phyloP scores from a whole-genome alignment of 768 basidiomycete species.

The Trametes cinnabarina region DNA sequence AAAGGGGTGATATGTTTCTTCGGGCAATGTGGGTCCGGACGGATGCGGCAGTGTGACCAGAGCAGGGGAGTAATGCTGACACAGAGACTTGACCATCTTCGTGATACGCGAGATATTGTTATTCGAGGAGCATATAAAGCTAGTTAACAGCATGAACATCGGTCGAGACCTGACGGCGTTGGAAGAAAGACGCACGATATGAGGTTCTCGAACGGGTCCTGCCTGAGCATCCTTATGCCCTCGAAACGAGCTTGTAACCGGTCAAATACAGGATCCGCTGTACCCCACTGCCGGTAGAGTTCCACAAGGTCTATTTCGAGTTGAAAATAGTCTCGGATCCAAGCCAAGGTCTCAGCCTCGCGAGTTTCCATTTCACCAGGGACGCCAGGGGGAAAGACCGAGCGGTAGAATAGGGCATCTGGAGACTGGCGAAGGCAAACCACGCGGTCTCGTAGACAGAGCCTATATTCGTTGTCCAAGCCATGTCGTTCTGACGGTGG shows the following conservation, averaged over 20 bases:
- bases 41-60: slow-evolving; percentile 52
- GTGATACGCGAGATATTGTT: slow-evolving; percentile 96
- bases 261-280: slow-evolving; percentile 72
- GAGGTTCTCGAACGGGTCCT: slow-evolving; percentile 96
- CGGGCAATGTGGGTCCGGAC: slow-evolving; percentile 18
- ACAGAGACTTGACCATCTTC: slow-evolving; percentile 86
- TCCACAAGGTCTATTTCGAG: slow-evolving; percentile 67
- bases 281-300: slow-evolving; percentile 77
- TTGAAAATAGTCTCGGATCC: slow-evolving; percentile 89
- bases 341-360: slow-evolving; percentile 66
- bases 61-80: slow-evolving; percentile 69
- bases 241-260: slow-evolving; percentile 59
- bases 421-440: slow-evolving; percentile 75
- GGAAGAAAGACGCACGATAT: slow-evolving; percentile 64
- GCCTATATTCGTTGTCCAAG: slow-evolving; percentile 65
- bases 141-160: slow-evolving; percentile 28
- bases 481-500: slow-evolving; percentile 12
- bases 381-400: slow-evolving; percentile 54
- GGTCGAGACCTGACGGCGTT: not conserved
- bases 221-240: slow-evolving; percentile 84
- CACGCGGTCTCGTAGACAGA: slow-evolving; percentile 79
- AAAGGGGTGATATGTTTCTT: slow-evolving; percentile 70
- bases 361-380: slow-evolving; percentile 31
- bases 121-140: slow-evolving; percentile 97
- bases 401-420: slow-evolving; percentile 66